Base-by-base conservation (phyloP, 2,329 filamentous ascomycete species). In the Penicillium sp. region DNA sequence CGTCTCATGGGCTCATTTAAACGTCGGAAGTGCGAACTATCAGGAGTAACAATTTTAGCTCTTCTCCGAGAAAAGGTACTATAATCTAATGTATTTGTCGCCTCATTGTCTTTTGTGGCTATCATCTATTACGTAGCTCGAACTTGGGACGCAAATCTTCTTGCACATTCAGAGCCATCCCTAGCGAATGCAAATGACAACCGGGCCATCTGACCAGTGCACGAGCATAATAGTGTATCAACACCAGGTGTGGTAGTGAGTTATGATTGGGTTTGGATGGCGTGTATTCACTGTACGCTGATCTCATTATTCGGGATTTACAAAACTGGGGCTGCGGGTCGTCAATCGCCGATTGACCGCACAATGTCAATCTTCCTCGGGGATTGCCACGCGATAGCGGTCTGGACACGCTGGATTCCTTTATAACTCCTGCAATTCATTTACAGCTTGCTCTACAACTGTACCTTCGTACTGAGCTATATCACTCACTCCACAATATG, bases 341-440 rank as follows among this genome's bases (percentile, higher is more conserved):
- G 38, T 49, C 48, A 59, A 56, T 63, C 60, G 60, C 52, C 60
- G 60, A 63, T 51, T 57, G 46, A 48, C 31, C 21, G 31, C 29
- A 45, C 39, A 52, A 52, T 43, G 51, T 54, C 51, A 55, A 29
- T 45, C 16, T 24, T 34, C 33, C 23, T 57, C 52, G 54, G 54
- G 54, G 54, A 57, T 50, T 57, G 53, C 44, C 24, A n/a, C 41
- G 26, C 16, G 21, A 28, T 39, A 28, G 45, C 44, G 42, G 45
- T 36, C 50, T 28, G 51, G 42, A 21, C 45, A 23, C 21, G 42
- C 29, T n/a, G 29, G 12, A 12, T 41, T 42, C 33, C 49, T 52
- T 49, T 45, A 36, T 36, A 24, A 39, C 6, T 42, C 41, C 13
- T 42, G 28, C 6, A 28, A 49, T 33, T 18, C 26, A 41, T 28